Percentiles rank a stretch among this genome's conserved stretches.
These are phyloP conservation scores for Auriculariales sp. DNA, from an alignment of 768 basidiomycete genomes.

Conservation along the genomic window DNA sequence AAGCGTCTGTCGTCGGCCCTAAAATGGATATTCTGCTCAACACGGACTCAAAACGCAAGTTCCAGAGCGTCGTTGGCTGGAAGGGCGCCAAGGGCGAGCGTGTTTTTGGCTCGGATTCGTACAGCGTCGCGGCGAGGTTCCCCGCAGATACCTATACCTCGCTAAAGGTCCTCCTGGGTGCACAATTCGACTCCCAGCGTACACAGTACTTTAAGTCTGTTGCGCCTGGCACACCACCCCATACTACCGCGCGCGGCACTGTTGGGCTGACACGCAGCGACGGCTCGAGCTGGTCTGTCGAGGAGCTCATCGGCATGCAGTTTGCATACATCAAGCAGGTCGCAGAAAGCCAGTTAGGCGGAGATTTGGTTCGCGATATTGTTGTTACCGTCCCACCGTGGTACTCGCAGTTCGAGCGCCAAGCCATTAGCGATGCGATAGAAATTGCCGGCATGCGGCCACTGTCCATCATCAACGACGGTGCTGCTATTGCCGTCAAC, in stretches of 20 bases:
- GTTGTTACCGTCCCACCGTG: constrained; percentile 78
- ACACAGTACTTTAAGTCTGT: constrained; percentile 39
- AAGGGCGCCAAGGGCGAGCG: constrained; percentile 64
- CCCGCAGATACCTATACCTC: constrained; percentile 78
- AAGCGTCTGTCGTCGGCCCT: constrained; percentile 89
- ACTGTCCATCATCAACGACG: constrained; percentile 81
- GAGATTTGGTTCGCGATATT: constrained; percentile 69
- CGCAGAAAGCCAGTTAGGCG: constrained; percentile 53
- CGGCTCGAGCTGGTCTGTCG: constrained; percentile 59
- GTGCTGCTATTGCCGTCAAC: constrained; percentile 90
- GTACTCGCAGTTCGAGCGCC: constrained; percentile 82
- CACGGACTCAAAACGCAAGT: constrained; percentile 94
- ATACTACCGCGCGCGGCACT: constrained; percentile 44
- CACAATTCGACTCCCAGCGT: constrained; percentile 41
- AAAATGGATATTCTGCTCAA: constrained; percentile 89
- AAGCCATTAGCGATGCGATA: constrained; percentile 82
- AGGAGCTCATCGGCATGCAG: constrained; percentile 92
- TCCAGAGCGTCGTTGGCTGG: constrained; percentile 81
- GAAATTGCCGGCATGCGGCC: constrained; percentile 81
- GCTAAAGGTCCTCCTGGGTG: constrained; percentile 72
- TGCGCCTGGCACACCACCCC: constrained; percentile 28
- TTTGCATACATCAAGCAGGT: constrained; percentile 80
- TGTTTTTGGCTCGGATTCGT: constrained; percentile 79
- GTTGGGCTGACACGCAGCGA: constrained; percentile 38
- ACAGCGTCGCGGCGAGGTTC: constrained; percentile 79